Base-by-base conservation (phyloP, 2,329 filamentous ascomycete genomes). In the Stagonosporopsis chrysanthemi region DNA sequence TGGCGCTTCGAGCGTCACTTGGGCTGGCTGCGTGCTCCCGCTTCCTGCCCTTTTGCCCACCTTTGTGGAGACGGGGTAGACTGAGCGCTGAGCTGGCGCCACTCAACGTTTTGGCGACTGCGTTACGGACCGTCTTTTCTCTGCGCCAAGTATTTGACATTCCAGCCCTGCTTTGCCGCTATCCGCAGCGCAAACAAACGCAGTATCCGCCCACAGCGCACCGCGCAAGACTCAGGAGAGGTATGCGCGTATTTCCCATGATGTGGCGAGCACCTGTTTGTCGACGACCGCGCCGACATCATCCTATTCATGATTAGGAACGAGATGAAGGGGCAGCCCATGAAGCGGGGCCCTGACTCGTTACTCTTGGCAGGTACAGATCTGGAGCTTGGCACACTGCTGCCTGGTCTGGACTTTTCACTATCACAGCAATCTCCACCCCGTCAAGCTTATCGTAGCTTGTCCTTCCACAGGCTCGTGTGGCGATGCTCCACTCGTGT, bases 331-430 rank as follows among this genome's bases (percentile, higher is more conserved):
- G 48, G 54, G 38, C 31, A 38, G 29, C 5, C n/a, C 41, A 22
- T 33, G 28, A 50, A 46, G 53, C 17, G 19, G 47, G 41, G 17
- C n/a, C 19, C 41, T 57, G 54, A 57, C 43, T 52, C 48, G 54
- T 23, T 7, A 12, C 36, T 26, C 48, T 57, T 57, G 48, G 54
- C 48, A 24, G n/a, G 6, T 17, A 46, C 31, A 15, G 14, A 5
- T 33, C 14, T 33, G 31, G 31, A 33, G 31, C 31, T 33, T 33
- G 31, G 31, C 31, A n/a, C 14, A 15, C 4, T n/a, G 29, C 33
- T 42, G 19, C 19, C 3, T 19, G 19, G 19, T 19, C 19, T 56
- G 47, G 53, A 43, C 31, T 23, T 29, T 14, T 24, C 26, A 39
- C 29, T 43, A 33, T 22, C 41, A 47, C 33, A 26, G 48, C 31